phyloP scores from a whole-genome alignment of 163 green algal genomes.

The Chlorella variabilis region DNA sequence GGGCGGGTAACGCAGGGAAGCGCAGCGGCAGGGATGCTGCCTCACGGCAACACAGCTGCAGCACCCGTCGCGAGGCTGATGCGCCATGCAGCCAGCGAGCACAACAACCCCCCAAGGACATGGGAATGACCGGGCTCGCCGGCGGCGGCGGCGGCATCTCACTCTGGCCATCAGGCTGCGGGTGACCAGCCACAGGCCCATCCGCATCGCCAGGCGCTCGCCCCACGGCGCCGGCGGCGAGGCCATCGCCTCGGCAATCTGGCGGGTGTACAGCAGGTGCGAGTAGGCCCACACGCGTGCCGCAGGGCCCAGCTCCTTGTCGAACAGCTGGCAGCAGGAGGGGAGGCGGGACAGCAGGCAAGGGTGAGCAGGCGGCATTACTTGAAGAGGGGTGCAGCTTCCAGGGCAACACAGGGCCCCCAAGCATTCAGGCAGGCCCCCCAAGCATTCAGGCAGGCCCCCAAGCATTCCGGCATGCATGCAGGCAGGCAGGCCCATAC shows the following conservation, averaged over 20 bases:
- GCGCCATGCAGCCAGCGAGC: not conserved
- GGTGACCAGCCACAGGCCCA: slow-evolving; percentile 5
- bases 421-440: too few species aligned
- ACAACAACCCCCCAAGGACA: not conserved
- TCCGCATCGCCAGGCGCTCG: not conserved
- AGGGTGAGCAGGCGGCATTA: too few species aligned
- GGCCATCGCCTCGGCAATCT: not conserved
- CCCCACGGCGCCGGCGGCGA: not conserved
- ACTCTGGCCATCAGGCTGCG: slow-evolving; percentile 14
- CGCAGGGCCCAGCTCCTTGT: not conserved
- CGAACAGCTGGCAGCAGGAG: too few species aligned
- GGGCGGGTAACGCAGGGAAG: not conserved
- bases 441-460: too few species aligned
- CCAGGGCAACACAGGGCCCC: not conserved
- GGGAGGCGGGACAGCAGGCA: too few species aligned
- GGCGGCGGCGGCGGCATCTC: not conserved
- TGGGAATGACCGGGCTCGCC: too few species aligned
- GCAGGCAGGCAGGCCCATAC: too few species aligned
- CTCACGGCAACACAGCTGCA: not conserved
- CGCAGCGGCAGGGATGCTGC: too few species aligned
- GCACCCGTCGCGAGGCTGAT: not conserved
- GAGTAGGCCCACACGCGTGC: slow-evolving; percentile 16
- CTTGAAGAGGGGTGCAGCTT: too few species aligned
- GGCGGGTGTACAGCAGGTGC: slow-evolving; percentile 14
- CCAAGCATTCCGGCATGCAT: too few species aligned